Base-by-base conservation (phyloP, 768 basidiomycete species). In the Pholiota conissans region DNA sequence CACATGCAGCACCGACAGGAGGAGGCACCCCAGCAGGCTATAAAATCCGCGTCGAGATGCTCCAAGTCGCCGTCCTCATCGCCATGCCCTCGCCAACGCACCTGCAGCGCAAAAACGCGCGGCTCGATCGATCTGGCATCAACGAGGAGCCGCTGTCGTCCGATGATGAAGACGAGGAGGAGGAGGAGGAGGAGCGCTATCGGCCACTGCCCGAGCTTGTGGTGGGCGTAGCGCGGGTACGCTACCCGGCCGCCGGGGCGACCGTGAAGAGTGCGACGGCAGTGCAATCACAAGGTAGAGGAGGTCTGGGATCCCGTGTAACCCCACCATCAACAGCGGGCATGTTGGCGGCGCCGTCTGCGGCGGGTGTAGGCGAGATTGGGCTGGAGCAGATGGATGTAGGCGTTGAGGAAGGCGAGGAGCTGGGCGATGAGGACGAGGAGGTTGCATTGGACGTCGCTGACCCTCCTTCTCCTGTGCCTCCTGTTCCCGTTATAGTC, bases 51-150 rank as follows among this genome's bases (percentile, higher is more conserved):
- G 67, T 71, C 39, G 74, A 77, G 59, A 72, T 74, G 65, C 69
- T 84, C 20, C 81, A 84, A 62, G 74, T 87, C 10, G 77, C 83
- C 16, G 81, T 86, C 2, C 71, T 87, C 57, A 75, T 87, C 45
- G 76, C 79, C 16, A 86, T 86, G 85, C 85, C 85, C 2, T 70
- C 76, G 16, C 72, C 70, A 9, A 65, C 46, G 46, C 67, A 62
- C 16, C 55, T 65, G 6, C 47, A 57, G 27, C 63, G 63, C 34
- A 61, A 59, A 35, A 69, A 67, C 37, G 61, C 62, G 10, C 55
- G 55, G 39, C 22, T 66, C 55, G 55, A 59, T 58, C 57, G 52
- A 3, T 46, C 62, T n/a, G 49, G 46, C 14, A 20, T 64, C 26
- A 69, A 72, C n/a, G 70, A 66, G 29, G 74, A 74, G 13, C 11